Evolutionary conservation across 1,284 basidiomycete species (phyloP).

Genomic region (Cryptococcus floricola): DNA sequence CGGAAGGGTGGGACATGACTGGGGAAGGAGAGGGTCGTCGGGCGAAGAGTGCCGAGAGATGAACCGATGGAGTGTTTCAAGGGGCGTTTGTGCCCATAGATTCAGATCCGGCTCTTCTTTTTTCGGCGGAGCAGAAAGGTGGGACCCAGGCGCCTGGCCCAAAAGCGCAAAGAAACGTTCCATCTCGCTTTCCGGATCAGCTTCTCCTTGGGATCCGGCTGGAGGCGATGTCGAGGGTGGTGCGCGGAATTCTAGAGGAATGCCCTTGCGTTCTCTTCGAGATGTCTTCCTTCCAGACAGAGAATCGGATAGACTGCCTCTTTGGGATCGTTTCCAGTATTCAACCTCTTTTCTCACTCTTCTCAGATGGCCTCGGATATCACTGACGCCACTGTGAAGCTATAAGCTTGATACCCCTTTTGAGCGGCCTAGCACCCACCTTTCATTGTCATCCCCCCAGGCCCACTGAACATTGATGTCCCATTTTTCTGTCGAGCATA

Average conservation of each 20-base stretch:
- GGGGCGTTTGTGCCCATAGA: constrained; percentile 28
- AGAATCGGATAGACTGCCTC: not conserved
- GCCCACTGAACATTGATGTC: constrained; percentile 25
- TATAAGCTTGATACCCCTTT: not conserved
- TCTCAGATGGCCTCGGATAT: constrained; percentile 2
- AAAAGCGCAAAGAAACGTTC: constrained; percentile 27
- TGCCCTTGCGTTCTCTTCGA: constrained; percentile 18
- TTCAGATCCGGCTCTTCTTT: not conserved
- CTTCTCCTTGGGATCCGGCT: not conserved
- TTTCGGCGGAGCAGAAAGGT: constrained; percentile 7
- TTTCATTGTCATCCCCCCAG: constrained; percentile 21
- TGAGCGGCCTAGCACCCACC: not conserved
- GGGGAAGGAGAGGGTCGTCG: constrained; percentile 26
- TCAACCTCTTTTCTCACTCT: constrained; percentile 31
- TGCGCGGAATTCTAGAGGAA: constrained; percentile 21
- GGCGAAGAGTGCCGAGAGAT: constrained; percentile 21
- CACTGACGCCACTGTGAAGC: not conserved
- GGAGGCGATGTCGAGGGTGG: not conserved
- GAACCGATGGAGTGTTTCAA: constrained; percentile 29
- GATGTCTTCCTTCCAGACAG: not conserved
- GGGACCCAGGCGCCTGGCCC: constrained; percentile 24
- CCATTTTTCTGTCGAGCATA: constrained; percentile 28
- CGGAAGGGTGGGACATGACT: constrained; percentile 29
- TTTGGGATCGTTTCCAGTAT: constrained; percentile 22
- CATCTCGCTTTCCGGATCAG: not conserved